These are phyloP conservation scores for Suillus decipiens DNA, from an alignment of 768 basidiomycete genomes.

Conservation along the genomic window DNA sequence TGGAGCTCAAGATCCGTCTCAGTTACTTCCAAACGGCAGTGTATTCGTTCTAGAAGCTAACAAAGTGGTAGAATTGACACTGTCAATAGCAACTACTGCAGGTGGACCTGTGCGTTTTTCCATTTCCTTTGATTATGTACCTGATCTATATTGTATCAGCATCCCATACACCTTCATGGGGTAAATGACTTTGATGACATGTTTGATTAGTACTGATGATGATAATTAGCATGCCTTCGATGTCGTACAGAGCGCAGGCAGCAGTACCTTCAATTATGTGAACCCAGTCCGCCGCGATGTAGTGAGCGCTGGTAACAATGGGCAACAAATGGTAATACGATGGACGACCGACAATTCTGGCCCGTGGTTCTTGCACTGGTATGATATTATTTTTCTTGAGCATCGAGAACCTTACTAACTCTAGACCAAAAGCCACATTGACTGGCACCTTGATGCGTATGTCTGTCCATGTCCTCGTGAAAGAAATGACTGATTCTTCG, in stretches of 20 bases:
- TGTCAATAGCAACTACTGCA: conserved; percentile 13
- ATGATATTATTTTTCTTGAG: not conserved
- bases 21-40: conserved; percentile 30
- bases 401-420: not conserved
- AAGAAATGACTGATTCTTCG: not conserved
- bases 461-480: not conserved
- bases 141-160: conserved; percentile 22
- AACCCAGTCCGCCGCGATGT: conserved; percentile 60
- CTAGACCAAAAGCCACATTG: conserved; percentile 15
- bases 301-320: conserved; percentile 29
- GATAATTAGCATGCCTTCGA: conserved; percentile 43
- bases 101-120: conserved; percentile 4
- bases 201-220: not conserved
- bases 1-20: conserved; percentile 35
- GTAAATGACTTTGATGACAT: conserved; percentile 22
- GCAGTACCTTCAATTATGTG: conserved; percentile 38
- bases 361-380: conserved; percentile 34
- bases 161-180: conserved; percentile 49
- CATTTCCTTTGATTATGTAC: not conserved
- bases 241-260: conserved; percentile 45
- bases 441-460: conserved; percentile 24
- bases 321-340: conserved; percentile 40
- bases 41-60: conserved; percentile 25
- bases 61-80: conserved; percentile 26
- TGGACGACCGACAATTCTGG: conserved; percentile 57